These are phyloP conservation scores for Fomes fomentarius DNA, from an alignment of 1,284 basidiomycete genomes.

Conservation along the genomic window DNA sequence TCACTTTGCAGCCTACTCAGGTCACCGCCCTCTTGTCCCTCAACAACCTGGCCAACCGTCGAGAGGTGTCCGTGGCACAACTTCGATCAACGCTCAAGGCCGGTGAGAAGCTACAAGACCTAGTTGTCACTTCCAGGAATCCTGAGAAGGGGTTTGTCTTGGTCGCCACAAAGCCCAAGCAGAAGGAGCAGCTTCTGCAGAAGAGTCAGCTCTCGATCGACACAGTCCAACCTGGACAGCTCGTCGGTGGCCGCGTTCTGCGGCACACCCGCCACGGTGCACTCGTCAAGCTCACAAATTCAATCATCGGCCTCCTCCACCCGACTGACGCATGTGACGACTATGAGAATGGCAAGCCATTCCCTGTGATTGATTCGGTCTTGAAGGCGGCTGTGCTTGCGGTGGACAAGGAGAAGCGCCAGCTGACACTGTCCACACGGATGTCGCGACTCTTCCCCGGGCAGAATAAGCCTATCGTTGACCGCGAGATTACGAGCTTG, in stretches of 20 bases:
- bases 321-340: constrained; percentile 85
- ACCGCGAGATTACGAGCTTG: constrained; percentile 71
- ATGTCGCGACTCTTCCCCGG: constrained; percentile 67
- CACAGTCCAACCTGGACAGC: constrained; percentile 68
- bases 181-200: constrained; percentile 47
- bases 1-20: constrained; percentile 72
- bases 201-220: constrained; percentile 67
- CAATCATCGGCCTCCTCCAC: constrained; percentile 76
- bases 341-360: constrained; percentile 59
- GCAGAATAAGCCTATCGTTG: constrained; percentile 53
- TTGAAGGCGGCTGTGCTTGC: constrained; percentile 73
- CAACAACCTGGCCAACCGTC: constrained; percentile 86
- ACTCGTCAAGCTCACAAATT: constrained; percentile 72
- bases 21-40: constrained; percentile 86
- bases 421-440: constrained; percentile 80
- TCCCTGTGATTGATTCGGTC: constrained; percentile 69
- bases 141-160: constrained; percentile 88
- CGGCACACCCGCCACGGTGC: constrained; percentile 71
- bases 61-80: constrained; percentile 69
- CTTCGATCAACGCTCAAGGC: constrained; percentile 68
- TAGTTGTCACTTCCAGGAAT: constrained; percentile 91
- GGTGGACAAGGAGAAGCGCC: constrained; percentile 68
- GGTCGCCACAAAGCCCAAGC: constrained; percentile 73
- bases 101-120: constrained; percentile 76
- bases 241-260: constrained; percentile 79